Percentiles rank a stretch among this genome's conserved stretches.
phyloP scores from a whole-genome alignment of 352 stramenopile genomes.

The Pythium rhizo-oryzae region DNA sequence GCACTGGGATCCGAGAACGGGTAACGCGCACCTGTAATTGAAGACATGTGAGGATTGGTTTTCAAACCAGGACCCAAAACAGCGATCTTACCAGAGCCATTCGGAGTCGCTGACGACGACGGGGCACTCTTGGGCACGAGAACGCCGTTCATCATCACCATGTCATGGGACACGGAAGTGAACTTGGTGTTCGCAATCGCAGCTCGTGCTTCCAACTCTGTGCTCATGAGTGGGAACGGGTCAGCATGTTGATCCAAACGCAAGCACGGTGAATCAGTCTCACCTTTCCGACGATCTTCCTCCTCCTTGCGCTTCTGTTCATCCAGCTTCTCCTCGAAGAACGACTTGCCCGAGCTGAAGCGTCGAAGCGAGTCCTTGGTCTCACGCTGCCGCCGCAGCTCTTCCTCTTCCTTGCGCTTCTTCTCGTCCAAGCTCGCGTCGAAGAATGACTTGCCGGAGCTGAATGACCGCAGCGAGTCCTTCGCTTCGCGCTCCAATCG shows the following conservation, averaged over 20 bases:
- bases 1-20: constrained; percentile 62
- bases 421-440: constrained; percentile 69
- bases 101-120: constrained; percentile 10
- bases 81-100: constrained; percentile 16
- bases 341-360: constrained; percentile 50
- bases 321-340: constrained; percentile 60
- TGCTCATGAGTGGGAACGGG: neutral
- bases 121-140: constrained; percentile 42
- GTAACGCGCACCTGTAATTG: constrained; percentile 47
- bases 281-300: constrained; percentile 42
- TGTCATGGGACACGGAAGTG: constrained; percentile 54
- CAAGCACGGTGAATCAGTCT: neutral
- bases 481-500: constrained; percentile 31
- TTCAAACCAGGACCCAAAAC: neutral
- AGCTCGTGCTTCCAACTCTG: constrained; percentile 23
- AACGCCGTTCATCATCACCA: constrained; percentile 68
- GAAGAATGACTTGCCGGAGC: constrained; percentile 54
- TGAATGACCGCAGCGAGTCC: constrained; percentile 34
- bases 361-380: constrained; percentile 34
- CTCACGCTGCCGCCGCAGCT: constrained; percentile 25
- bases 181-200: constrained; percentile 52
- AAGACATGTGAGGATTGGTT: neutral
- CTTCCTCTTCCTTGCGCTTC: constrained; percentile 51
- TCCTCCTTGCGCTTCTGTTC: constrained; percentile 59
- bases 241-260: neutral